Evolutionary conservation across 352 stramenopile species (phyloP).

Genomic region (Phytopythium mirpurense): DNA sequence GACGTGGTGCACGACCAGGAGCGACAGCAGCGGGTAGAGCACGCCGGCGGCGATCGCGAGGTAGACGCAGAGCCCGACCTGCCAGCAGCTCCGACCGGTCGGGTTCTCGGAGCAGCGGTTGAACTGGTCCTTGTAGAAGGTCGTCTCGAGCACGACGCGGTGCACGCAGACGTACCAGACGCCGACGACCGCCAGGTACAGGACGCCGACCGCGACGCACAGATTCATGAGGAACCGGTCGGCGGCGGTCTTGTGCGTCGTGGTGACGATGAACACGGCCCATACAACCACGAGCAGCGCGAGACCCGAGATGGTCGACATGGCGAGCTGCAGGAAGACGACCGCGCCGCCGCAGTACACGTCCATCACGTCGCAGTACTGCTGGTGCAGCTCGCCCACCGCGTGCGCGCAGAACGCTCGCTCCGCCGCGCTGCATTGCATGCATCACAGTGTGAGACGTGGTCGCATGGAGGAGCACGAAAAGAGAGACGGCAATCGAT

Average conservation of each 20-base stretch:
- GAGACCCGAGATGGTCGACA: conserved; percentile 45
- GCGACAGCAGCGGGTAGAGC: conserved; percentile 51
- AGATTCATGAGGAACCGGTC: conserved; percentile 72
- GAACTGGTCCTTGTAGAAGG: conserved; percentile 80
- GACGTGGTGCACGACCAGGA: conserved; percentile 55
- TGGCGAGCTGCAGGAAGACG: conserved; percentile 47
- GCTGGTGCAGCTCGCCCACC: conserved; percentile 60
- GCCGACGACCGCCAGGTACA: conserved; percentile 32
- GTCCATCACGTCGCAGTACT: conserved; percentile 68
- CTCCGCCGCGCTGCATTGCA: conserved; percentile 18
- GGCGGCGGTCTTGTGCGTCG: conserved; percentile 46
- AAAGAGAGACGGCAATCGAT: not conserved
- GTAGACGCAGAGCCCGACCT: conserved; percentile 61
- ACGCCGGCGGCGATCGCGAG: conserved; percentile 42
- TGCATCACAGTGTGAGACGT: not conserved
- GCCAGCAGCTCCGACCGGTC: conserved; percentile 56
- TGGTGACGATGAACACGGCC: conserved; percentile 44
- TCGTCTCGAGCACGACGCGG: conserved; percentile 48
- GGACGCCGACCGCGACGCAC: conserved; percentile 53
- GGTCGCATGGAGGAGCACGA: not conserved
- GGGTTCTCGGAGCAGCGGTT: conserved; percentile 63
- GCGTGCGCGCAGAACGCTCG: conserved; percentile 40
- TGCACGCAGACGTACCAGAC: conserved; percentile 76
- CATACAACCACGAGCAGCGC: conserved; percentile 45
- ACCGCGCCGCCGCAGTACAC: conserved; percentile 65